Conservation (phyloP, 371 early-diverging fungal genomes). For the Syncephalastrum contaminatum region DNA sequence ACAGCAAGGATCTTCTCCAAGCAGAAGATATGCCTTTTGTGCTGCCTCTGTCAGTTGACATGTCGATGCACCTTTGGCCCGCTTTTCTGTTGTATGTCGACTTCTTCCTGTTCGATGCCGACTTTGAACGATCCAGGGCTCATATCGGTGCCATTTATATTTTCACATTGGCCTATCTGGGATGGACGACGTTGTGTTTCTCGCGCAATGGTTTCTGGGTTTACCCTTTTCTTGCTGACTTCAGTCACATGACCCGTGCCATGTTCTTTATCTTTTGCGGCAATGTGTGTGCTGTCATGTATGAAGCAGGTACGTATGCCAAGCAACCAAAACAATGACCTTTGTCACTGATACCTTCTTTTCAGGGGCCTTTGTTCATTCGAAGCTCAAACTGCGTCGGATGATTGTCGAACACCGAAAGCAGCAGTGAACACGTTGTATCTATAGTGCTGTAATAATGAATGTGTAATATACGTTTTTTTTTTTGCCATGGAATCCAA, state of each 20-base stretch:
- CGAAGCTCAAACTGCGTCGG: too few relatives aligned
- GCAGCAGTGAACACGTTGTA: too few relatives aligned
- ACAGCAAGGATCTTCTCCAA: conserved; percentile 15
- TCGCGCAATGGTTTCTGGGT: conserved; percentile 23
- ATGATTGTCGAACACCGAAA: too few relatives aligned
- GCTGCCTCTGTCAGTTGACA: conserved; percentile 19
- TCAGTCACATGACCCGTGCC: conserved; percentile 13
- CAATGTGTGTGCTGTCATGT: conserved; percentile 17
- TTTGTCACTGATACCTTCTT: too few relatives aligned
- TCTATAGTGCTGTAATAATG: too few relatives aligned
- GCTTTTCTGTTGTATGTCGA: conserved; percentile 23
- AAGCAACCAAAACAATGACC: too few relatives aligned
- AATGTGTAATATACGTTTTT: too few relatives aligned
- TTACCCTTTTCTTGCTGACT: conserved; percentile 24
- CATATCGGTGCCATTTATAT: conserved; percentile 21
- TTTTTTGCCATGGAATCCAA: too few relatives aligned
- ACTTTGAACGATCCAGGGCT: conserved; percentile 16
- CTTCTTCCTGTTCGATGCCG: conserved; percentile 23
- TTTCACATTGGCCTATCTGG: conserved; percentile 18
- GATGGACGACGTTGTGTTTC: conserved; percentile 23
- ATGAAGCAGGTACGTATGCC: conserved; percentile 21
- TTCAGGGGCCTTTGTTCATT: too few relatives aligned
- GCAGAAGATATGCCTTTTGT: conserved; percentile 17
- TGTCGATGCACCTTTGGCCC: conserved; percentile 29
- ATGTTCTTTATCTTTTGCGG: conserved; percentile 22